Base-by-base conservation (phyloP, 2,329 filamentous ascomycete genomes). In the Ophiostoma piceae region DNA sequence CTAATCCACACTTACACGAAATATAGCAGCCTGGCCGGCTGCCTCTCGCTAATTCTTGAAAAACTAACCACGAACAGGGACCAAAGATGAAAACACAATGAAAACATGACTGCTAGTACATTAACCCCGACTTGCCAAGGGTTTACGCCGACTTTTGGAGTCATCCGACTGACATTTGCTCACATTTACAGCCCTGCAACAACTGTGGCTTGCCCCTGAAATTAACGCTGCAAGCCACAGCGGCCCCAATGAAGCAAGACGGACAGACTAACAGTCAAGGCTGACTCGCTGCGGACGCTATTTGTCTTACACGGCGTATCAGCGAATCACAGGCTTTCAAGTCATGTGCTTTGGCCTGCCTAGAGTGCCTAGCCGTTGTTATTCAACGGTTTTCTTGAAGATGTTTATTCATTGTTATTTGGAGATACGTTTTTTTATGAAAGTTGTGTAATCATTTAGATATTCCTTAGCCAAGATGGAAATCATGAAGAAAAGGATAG, bases 11-110 rank as follows among this genome's bases (percentile, higher is more conserved):
- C n/a, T 14, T 57, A 57, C 22, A 57, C 51, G n/a, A 26, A 26
- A 12, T 26, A 11, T 4, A 11, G 51, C 26, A 57, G 51, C 51
- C 51, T 57, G 22, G 8, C 22, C 22, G 51, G 51, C 51, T 57
- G 51, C 51, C 51, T 57, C 51, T 57, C 51, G 51, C 51, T 57
- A 26, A 26, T 26, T 57, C 51, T 57, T 57, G 51, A 57, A 12
- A 57, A 29, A 29, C n/a, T 57, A 9, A 14, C 51, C 7, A 57
- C n/a, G 12, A 29, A 57, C 51, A 57, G 26, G 3, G 51, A 26
- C 16, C 16, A 16, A 47, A 19, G 5, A 47, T 47, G 5, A 19
- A n/a, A 7, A 19, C 14, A 47, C 43, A 19, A 47, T n/a, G 12
- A 2, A 47, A 1, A 47, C 7, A 47, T 6, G 7, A 2, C 43